phyloP scores from a whole-genome alignment of 139 green algal species.

The Closterium sp. region DNA sequence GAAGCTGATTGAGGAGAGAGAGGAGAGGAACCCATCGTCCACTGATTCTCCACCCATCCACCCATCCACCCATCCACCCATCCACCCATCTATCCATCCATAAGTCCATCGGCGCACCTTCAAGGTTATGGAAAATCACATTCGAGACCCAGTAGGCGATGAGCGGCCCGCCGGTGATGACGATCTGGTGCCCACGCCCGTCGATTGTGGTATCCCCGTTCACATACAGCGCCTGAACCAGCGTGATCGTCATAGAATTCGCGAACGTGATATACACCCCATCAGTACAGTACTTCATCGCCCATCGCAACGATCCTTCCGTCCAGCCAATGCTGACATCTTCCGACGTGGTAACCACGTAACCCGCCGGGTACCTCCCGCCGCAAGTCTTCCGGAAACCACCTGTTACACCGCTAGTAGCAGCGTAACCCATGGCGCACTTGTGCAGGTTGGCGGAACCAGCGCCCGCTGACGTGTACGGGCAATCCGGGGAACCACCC shows the following conservation, averaged over 20 bases:
- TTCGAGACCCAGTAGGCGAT: neutral
- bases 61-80: neutral
- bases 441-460: neutral
- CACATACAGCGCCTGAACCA: neutral
- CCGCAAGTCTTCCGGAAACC: neutral
- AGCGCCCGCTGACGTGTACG: neutral
- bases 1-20: too few relatives aligned
- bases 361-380: neutral
- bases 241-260: neutral
- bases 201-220: neutral
- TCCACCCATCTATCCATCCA: neutral
- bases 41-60: neutral
- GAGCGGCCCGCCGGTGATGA: neutral
- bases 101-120: neutral
- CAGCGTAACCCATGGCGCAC: neutral
- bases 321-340: neutral
- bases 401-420: neutral
- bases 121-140: neutral
- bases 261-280: neutral
- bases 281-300: neutral
- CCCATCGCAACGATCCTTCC: neutral
- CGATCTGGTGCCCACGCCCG: neutral
- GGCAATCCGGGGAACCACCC: neutral
- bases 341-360: neutral
- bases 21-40: too few relatives aligned